These are phyloP conservation scores for Lophiostoma macrostomum DNA, from an alignment of 495 filamentous ascomycete genomes.

Conservation along the genomic window DNA sequence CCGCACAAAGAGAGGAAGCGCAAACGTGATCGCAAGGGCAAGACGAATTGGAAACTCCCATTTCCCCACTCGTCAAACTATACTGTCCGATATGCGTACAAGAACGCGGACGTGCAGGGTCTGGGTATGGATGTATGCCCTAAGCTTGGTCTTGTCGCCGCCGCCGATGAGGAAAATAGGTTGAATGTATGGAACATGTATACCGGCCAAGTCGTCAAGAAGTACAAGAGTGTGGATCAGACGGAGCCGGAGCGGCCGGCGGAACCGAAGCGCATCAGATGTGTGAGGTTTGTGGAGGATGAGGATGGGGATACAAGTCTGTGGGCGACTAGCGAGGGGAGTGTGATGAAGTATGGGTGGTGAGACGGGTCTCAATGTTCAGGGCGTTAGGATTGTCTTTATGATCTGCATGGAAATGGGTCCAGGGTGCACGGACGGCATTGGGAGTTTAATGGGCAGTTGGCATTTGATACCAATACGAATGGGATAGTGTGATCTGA, in stretches of 20 bases:
- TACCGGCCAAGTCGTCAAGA: slow-evolving; percentile 23
- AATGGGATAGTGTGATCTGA: no score
- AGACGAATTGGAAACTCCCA: background rate
- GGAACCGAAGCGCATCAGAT: background rate
- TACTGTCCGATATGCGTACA: slow-evolving; percentile 22
- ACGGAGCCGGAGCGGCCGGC: background rate
- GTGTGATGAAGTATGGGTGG: slow-evolving; percentile 18
- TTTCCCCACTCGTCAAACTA: background rate
- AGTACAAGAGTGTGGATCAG: background rate
- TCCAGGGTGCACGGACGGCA: no score
- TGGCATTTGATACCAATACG: no score
- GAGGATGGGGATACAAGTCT: slow-evolving; percentile 7
- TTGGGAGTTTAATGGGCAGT: no score
- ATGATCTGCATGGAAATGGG: no score
- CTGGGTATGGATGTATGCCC: slow-evolving; percentile 35
- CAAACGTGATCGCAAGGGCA: background rate
- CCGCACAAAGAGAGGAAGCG: background rate
- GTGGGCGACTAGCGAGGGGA: slow-evolving; percentile 1
- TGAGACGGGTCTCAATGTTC: no score
- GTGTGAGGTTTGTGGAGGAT: slow-evolving; percentile 19
- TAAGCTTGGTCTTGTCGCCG: slow-evolving; percentile 35
- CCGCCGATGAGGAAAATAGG: slow-evolving; percentile 18
- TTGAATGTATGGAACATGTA: slow-evolving; percentile 27
- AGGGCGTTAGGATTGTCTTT: no score
- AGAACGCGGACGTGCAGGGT: slow-evolving; percentile 1